Evolutionary conservation across 2,329 filamentous ascomycete genomes (phyloP).

Genomic region (Alternaria brassicae): DNA sequence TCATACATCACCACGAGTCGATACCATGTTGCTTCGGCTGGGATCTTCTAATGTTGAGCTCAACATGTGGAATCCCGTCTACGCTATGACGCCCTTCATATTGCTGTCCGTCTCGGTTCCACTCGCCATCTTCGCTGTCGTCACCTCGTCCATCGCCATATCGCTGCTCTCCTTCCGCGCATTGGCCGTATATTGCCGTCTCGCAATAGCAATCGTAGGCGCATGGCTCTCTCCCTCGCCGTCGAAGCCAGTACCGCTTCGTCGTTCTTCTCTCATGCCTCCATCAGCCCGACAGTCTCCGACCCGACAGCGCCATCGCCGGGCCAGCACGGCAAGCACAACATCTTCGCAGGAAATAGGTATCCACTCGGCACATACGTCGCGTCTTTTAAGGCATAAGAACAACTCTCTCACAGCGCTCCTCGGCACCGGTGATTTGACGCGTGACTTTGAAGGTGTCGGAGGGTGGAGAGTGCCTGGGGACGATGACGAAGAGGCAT

Average conservation of each 20-base stretch:
- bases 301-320: constrained; percentile 32
- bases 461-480: constrained; percentile 51
- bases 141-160: constrained; percentile 51
- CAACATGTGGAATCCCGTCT: constrained; percentile 39
- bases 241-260: constrained; percentile 23
- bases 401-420: constrained; percentile 46
- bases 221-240: constrained; percentile 44
- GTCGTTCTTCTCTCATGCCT: constrained; percentile 15
- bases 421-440: constrained; percentile 40
- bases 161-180: constrained; percentile 50
- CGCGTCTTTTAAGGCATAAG: constrained; percentile 34
- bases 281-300: constrained; percentile 32
- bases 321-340: constrained; percentile 33
- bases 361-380: constrained; percentile 19
- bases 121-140: constrained; percentile 47
- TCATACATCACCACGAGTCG: neutral
- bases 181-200: constrained; percentile 53
- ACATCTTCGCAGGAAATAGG: constrained; percentile 29
- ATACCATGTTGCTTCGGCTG: constrained; percentile 23
- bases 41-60: constrained; percentile 23
- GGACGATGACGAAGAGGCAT: constrained; percentile 52
- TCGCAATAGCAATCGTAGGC: constrained; percentile 50
- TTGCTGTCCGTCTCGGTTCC: constrained; percentile 50
- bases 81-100: constrained; percentile 46
- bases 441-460: constrained; percentile 54